phyloP scores from a whole-genome alignment of 2,329 filamentous ascomycete genomes.

The Blastomyces emzantsi region DNA sequence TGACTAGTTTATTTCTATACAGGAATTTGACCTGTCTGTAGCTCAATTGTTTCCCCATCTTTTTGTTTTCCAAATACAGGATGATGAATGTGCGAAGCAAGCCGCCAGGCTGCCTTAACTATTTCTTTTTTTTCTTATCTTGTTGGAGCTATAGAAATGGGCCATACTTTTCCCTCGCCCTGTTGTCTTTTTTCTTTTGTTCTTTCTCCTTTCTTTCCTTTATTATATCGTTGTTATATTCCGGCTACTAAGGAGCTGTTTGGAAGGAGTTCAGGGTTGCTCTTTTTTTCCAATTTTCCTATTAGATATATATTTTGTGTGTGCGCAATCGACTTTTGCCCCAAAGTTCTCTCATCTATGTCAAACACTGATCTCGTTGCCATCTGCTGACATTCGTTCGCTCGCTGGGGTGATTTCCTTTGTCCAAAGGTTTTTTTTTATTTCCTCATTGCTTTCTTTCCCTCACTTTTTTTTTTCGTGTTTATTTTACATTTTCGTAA shows the following conservation, averaged over 20 bases:
- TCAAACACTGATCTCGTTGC: background rate
- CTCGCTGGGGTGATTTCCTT: background rate
- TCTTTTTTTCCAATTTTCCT: background rate
- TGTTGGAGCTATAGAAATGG: background rate
- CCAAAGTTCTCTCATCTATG: background rate
- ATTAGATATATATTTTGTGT: background rate
- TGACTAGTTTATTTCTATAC: background rate
- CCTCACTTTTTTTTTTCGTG: background rate
- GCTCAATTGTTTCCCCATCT: background rate
- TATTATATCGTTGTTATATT: background rate
- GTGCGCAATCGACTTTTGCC: background rate
- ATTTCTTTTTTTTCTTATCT: background rate
- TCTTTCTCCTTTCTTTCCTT: background rate
- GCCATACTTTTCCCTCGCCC: background rate
- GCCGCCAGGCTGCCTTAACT: background rate
- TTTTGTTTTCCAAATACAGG: background rate
- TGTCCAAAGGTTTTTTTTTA: background rate
- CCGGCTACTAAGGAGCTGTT: background rate
- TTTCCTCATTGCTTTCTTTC: background rate
- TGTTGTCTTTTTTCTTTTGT: background rate
- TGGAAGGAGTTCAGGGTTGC: background rate
- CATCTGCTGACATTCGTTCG: background rate
- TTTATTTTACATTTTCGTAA: background rate
- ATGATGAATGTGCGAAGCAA: constrained; percentile 3
- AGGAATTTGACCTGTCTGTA: background rate